Percentiles rank a stretch among this genome's conserved stretches.
phyloP scores from a whole-genome alignment of 768 basidiomycete genomes.

The Mycena galericulata region DNA sequence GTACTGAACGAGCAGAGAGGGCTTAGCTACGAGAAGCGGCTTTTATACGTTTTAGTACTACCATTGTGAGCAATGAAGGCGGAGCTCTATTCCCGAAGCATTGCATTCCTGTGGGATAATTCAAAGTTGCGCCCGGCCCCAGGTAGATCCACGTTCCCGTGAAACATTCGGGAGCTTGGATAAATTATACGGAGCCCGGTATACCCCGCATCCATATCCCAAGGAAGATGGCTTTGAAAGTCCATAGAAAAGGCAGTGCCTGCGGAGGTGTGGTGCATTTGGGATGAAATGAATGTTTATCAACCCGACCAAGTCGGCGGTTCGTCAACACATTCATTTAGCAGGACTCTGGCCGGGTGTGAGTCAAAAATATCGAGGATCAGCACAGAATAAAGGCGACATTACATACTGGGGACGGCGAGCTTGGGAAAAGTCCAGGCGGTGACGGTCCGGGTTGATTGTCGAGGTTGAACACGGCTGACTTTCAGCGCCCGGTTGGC shows the following conservation, averaged over 20 bases:
- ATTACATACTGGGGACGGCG: not conserved
- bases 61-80: not conserved
- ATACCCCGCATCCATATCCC: not conserved
- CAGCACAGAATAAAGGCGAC: not conserved
- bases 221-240: not conserved
- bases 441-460: not conserved
- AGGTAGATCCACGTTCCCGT: too few relatives aligned
- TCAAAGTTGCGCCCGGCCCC: not conserved
- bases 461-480: slow-evolving; percentile 18
- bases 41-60: not conserved
- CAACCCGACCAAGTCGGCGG: not conserved
- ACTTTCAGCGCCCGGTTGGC: too few relatives aligned
- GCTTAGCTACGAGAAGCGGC: not conserved
- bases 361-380: not conserved
- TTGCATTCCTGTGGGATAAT: not conserved
- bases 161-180: too few relatives aligned
- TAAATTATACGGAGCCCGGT: not conserved
- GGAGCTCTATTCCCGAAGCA: not conserved
- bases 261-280: too few relatives aligned
- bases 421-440: not conserved
- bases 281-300: not conserved
- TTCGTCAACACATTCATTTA: not conserved
- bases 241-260: too few relatives aligned
- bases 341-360: not conserved
- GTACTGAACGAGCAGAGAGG: not conserved